Base-by-base conservation (phyloP, 2,329 filamentous ascomycete genomes). In the Dothistroma septosporum region DNA sequence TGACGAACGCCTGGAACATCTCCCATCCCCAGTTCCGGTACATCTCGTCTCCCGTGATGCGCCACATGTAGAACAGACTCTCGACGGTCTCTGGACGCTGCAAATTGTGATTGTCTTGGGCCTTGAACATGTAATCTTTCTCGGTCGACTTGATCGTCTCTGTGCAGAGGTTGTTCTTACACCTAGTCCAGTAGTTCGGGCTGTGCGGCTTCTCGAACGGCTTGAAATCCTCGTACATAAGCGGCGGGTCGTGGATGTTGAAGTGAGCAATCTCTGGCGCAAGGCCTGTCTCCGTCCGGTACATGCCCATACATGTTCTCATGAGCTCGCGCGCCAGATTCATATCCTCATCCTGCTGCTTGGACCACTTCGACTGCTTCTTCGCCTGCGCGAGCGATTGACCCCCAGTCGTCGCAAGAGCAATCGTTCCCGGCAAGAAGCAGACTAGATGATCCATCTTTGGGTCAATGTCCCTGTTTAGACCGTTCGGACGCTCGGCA, bases 391-490 rank as follows among this genome's bases (percentile, higher is more conserved):
- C 81, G 61, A 96, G 85, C 0, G 88, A 84, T 35, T 89, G 75
- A 1, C 94, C 94, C 37, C 86, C 89, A 0, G 94, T 99, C 0
- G 86, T 91, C 0, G 85, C 92, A 1, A 99, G 83, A 0, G 93
- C 93, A 69, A 99, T 96, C 3, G 93, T 97, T 9, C 94, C 94
- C 0, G 93, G 92, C 85, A 97, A 88, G 81, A 99, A 99, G 78
- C 94, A 99, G 41, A 96, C 93, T 5, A 97, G 82, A 72, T 99
- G 94, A 72, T 99, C 94, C 92, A 99, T 97, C 77, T 99, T 99
- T 24, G 92, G 88, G 14, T 85, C 86, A 22, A 97, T 75, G 0
- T 79, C 69, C 5, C 81, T 80, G 28, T 82, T 73, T 9, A 99
- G 77, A 2, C 94, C 94, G 53, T 81, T 80, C 0, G 90, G 92